Evolutionary conservation across 1,284 basidiomycete species (phyloP).

Genomic region (Boletus semigastroideus): DNA sequence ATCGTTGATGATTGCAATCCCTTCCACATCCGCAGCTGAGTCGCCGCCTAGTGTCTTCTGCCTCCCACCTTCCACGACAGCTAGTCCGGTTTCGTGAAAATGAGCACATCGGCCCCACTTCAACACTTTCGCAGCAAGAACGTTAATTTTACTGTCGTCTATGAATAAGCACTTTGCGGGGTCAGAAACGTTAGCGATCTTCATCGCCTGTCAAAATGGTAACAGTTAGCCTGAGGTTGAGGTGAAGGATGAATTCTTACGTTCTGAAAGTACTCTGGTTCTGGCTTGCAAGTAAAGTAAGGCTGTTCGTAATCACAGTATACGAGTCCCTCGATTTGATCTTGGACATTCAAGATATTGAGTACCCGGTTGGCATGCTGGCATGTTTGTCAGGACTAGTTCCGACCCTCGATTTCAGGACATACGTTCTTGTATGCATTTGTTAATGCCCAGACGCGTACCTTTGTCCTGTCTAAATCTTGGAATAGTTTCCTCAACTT

Average conservation of each 20-base stretch:
- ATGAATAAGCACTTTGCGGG: constrained; percentile 71
- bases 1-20: constrained; percentile 46
- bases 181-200: constrained; percentile 56
- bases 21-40: constrained; percentile 38
- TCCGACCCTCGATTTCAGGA: constrained; percentile 2
- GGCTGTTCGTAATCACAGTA: constrained; percentile 77
- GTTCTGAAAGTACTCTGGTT: constrained; percentile 64
- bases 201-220: constrained; percentile 53
- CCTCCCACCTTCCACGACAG: constrained; percentile 60
- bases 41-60: constrained; percentile 49
- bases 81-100: constrained; percentile 67
- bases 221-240: constrained; percentile 4
- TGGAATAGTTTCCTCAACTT: constrained; percentile 65
- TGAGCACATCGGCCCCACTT: constrained; percentile 74
- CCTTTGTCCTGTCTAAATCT: constrained; percentile 78
- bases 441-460: constrained; percentile 79
- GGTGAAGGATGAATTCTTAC: constrained; percentile 37
- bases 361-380: constrained; percentile 84
- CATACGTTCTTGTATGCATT: constrained; percentile 77
- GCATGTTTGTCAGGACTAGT: constrained; percentile 7
- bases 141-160: constrained; percentile 71
- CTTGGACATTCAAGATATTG: constrained; percentile 68
- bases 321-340: constrained; percentile 77
- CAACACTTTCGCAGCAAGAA: constrained; percentile 59
- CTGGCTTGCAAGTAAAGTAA: constrained; percentile 83